Evolutionary conservation across 2,329 filamentous ascomycete genomes (phyloP), one percentile per base, ranked within the genome.

Genomic region (Botrytis fragariae): DNA sequence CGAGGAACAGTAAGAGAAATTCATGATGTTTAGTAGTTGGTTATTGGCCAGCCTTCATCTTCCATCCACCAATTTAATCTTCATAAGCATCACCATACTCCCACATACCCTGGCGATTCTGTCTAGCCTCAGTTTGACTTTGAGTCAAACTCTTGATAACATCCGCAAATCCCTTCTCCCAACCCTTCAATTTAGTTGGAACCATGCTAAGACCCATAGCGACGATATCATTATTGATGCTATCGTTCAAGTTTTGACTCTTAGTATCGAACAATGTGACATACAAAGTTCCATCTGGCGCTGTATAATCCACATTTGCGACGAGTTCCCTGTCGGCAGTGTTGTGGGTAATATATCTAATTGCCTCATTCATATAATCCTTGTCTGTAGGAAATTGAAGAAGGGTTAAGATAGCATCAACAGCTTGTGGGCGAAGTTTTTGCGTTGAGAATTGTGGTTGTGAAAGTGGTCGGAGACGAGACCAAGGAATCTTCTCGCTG

Each of bases 21-120:
- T n/a, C 22, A 62, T n/a, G 20, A 62, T n/a, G 12, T 42, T 62
- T 16, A 22, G 14, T 62, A 62, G 25, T 39, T 62, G 25, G n/a
- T 18, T 37, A 18, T 62, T 39, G 25, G 25, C 37, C 37, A 29
- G 51, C 63, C 39, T 20, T 45, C 18, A 48, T 18, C n/a, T 20
- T 5, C 22, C 9, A 60, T 60, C 54, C 29, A 45, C 22, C 39
- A 37, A 59, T 57, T 60, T 90, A 94, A 80, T 97, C 94, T 85
- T 97, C 95, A 22, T 94, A 97, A 80, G 97, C 87, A 82, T 98
- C 96, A 78, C 96, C 96, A 83, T 98, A 99, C 87, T 99, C 96
- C 95, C 95, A 99, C 88, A 97, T 96, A 61, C 96, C 96, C 77
- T 90, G 86, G 75, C 94, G 89, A 73, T 91, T 90, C 72, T 88